Percentiles rank a stretch among this genome's conserved stretches.
Evolutionary conservation across 225 moss, liverwort and hornwort genomes (phyloP).

Genomic region (Polytrichum commune): DNA sequence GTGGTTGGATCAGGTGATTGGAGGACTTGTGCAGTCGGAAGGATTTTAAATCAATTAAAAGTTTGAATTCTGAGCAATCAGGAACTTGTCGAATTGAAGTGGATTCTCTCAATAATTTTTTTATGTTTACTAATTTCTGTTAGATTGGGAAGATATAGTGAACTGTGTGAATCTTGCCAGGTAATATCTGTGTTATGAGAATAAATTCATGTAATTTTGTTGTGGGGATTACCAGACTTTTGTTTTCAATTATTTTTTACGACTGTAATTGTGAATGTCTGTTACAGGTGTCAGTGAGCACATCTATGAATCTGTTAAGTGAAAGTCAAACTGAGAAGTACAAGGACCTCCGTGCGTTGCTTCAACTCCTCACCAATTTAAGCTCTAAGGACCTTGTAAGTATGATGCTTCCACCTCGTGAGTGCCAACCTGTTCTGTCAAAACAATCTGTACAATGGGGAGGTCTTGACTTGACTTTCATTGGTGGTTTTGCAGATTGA

Average conservation of each 20-base stretch:
- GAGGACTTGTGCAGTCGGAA: too few relatives aligned
- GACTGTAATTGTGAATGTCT: background rate
- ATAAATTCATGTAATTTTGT: too few relatives aligned
- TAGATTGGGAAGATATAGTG: too few relatives aligned
- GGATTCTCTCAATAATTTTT: too few relatives aligned
- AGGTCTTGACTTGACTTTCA: constrained; percentile 16
- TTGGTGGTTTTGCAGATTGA: constrained; percentile 67
- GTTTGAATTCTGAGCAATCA: too few relatives aligned
- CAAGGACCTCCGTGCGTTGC: constrained; percentile 91
- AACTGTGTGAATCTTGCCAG: too few relatives aligned
- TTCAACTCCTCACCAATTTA: constrained; percentile 95
- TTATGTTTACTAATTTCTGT: too few relatives aligned
- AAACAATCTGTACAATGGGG: background rate
- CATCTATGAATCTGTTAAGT: constrained; percentile 75
- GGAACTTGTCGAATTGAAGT: too few relatives aligned
- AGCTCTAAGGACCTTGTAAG: constrained; percentile 98
- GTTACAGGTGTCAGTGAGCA: constrained; percentile 74
- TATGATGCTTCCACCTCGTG: background rate
- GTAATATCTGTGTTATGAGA: too few relatives aligned
- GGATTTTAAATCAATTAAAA: too few relatives aligned
- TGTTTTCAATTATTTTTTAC: background rate
- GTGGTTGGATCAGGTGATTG: too few relatives aligned
- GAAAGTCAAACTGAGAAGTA: constrained; percentile 98
- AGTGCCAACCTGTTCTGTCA: background rate
- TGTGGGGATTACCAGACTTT: too few relatives aligned